A percentile compares a stretch with the other conserved stretches of the same genome.
phyloP scores from a whole-genome alignment of 345 rosid species.

The Pelargonium nanum region DNA sequence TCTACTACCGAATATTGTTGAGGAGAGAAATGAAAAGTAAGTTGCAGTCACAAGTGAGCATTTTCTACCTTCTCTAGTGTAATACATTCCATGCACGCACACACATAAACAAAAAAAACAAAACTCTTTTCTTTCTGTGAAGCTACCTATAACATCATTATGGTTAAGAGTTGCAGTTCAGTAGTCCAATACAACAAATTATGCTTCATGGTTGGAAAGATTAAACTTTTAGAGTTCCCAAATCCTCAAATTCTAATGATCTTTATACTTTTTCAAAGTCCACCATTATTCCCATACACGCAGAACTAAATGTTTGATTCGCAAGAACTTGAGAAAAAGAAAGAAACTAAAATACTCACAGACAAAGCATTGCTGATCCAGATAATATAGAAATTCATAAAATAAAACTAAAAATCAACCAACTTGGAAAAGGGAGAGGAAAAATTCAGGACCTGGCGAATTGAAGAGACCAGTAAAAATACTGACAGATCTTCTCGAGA shows the following conservation, averaged over 20 bases:
- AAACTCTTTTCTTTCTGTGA: too few species aligned
- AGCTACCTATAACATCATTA: background rate
- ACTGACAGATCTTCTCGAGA: constrained; percentile 85
- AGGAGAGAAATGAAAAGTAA: too few species aligned
- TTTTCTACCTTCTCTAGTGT: too few species aligned
- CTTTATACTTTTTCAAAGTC: too few species aligned
- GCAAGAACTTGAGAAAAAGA: too few species aligned
- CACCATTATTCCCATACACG: too few species aligned
- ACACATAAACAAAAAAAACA: too few species aligned
- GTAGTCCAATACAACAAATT: background rate
- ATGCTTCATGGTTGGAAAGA: background rate
- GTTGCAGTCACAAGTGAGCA: too few species aligned
- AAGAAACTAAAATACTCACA: too few species aligned
- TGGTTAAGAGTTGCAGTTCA: background rate
- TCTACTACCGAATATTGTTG: too few species aligned
- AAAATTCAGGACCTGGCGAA: constrained; percentile 43
- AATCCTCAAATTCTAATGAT: background rate
- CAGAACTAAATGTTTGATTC: too few species aligned
- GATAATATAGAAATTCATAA: background rate
- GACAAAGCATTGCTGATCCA: background rate
- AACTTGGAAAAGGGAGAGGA: background rate
- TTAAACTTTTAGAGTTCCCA: background rate
- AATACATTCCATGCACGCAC: too few species aligned
- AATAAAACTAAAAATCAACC: background rate
- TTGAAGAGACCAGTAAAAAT: constrained; percentile 82